A percentile compares a stretch with the other conserved stretches of the same genome.
Conservation (phyloP, 164 flowering plant species). For the Saururus chinensis region DNA sequence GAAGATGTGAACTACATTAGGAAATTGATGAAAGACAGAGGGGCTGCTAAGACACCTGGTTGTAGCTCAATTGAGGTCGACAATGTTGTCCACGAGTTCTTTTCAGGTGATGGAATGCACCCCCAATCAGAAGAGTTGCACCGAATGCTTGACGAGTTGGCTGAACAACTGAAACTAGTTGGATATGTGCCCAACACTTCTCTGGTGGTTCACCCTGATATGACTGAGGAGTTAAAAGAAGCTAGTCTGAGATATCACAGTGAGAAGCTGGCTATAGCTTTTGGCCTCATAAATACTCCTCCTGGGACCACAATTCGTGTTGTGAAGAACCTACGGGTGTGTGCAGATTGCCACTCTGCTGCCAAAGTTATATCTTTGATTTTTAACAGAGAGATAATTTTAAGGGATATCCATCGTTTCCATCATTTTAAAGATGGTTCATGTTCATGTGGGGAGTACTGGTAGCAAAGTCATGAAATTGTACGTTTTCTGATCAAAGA, state of each 20-base stretch:
- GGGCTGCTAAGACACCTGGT: constrained; percentile 52
- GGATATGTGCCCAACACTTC: constrained; percentile 69
- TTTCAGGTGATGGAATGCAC: constrained; percentile 51
- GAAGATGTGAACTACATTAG: constrained; percentile 46
- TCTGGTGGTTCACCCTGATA: constrained; percentile 41
- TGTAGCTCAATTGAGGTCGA: constrained; percentile 67
- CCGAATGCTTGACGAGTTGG: constrained; percentile 39
- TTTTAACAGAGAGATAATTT: constrained; percentile 41
- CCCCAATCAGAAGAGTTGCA: constrained; percentile 27
- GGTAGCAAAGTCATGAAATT: constrained; percentile 19
- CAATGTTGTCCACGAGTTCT: constrained; percentile 62
- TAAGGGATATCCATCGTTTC: constrained; percentile 61
- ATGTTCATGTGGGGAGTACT: constrained; percentile 74
- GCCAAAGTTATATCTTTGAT: constrained; percentile 48
- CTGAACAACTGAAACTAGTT: constrained; percentile 38
- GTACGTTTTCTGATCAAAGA: background rate
- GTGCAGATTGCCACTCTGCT: constrained; percentile 67
- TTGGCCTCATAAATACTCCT: constrained; percentile 52
- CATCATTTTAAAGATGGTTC: constrained; percentile 57
- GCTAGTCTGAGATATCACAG: constrained; percentile 55
- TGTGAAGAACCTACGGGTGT: constrained; percentile 67
- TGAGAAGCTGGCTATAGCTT: constrained; percentile 66
- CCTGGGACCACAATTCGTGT: constrained; percentile 69
- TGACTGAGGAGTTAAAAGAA: constrained; percentile 54
- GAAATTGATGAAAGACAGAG: constrained; percentile 51